Base-by-base conservation (phyloP, 202 grass and related monocot genomes). In the Brachypodium distachyon region DNA sequence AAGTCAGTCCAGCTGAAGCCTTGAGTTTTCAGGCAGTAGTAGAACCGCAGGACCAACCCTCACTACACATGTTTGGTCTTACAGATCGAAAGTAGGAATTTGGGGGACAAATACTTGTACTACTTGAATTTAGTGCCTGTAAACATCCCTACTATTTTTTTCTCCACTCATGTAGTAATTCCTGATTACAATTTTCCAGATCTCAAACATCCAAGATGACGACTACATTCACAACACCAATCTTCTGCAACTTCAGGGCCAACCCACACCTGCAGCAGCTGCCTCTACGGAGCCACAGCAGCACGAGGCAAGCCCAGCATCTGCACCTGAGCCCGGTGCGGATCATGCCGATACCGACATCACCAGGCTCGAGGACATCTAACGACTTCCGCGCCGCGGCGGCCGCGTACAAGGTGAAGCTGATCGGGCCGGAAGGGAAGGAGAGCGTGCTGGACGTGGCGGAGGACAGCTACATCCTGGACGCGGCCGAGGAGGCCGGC, bases 331-430 rank as follows among this genome's bases (percentile, higher is more conserved):
- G 34, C 34, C 43, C 37, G 7, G 57, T 60, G 19, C 73, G 80
- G 44, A 61, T 13, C 32, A 27, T 5, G 79, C 31, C 73, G 2
- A 27, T 5, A 73, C 31, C 73, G 2, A 31, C 47, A 1, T 14
- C 23, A 1, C 49, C 18, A 14, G 23, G 9, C 58, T 32, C 41
- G 19, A 50, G 67, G 57, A 26, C 41, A 9, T 14, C 14, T 2
- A 70, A 9, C 29, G 68, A 61, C 61, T 7, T 74, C 29, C 75
- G 69, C 53, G 74, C 29, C 33, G 52, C 60, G 41, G 87, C 60
- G 41, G 87, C 83, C 31, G 38, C 70, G 16, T 82, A 82, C 83
- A 89, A 78, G 78, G 87, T 86, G 82, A 89, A 85, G 78, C 78
- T 89, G 1, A 3, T 86, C 21, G 78, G 78, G 0, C 82, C 87